Percentiles rank a stretch among this genome's conserved stretches.
Evolutionary conservation across 768 basidiomycete species (phyloP).

Genomic region (Lactifluus rugatus): DNA sequence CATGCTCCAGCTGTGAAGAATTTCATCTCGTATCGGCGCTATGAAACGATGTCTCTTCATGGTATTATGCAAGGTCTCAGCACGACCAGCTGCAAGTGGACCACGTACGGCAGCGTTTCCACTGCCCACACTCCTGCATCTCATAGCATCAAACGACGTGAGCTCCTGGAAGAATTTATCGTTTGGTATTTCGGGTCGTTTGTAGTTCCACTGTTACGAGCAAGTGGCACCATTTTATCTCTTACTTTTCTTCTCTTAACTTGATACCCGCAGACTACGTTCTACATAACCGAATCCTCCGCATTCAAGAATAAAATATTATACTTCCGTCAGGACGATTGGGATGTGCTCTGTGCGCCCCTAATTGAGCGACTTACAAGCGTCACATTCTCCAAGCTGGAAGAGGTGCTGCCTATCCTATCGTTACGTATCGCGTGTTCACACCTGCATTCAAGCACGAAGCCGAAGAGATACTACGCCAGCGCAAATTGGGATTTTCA

Average conservation of each 20-base stretch:
- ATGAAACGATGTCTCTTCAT: conserved; percentile 73
- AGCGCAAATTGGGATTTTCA: conserved; percentile 71
- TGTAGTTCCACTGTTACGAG: conserved; percentile 68
- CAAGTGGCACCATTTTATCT: conserved; percentile 25
- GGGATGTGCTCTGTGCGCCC: conserved; percentile 75
- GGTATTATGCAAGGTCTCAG: conserved; percentile 66
- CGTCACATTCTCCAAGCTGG: conserved; percentile 61
- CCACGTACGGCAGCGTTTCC: conserved; percentile 37
- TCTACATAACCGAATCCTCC: conserved; percentile 89
- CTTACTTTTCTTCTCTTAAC: not conserved
- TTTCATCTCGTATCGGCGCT: conserved; percentile 71
- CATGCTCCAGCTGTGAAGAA: conserved; percentile 48
- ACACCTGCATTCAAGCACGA: conserved; percentile 38
- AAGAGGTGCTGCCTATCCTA: conserved; percentile 40
- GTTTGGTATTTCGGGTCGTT: conserved; percentile 93
- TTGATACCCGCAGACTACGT: conserved; percentile 56
- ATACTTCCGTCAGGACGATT: conserved; percentile 93
- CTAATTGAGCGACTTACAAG: conserved; percentile 64
- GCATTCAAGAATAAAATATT: conserved; percentile 73
- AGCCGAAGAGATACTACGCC: conserved; percentile 54
- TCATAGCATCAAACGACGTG: conserved; percentile 67
- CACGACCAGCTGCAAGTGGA: conserved; percentile 72
- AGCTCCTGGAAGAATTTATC: conserved; percentile 80
- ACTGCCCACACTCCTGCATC: conserved; percentile 42
- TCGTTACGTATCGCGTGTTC: not conserved